phyloP scores from a whole-genome alignment of 2,329 filamentous ascomycete genomes.

The Aspergillus chevalieri region DNA sequence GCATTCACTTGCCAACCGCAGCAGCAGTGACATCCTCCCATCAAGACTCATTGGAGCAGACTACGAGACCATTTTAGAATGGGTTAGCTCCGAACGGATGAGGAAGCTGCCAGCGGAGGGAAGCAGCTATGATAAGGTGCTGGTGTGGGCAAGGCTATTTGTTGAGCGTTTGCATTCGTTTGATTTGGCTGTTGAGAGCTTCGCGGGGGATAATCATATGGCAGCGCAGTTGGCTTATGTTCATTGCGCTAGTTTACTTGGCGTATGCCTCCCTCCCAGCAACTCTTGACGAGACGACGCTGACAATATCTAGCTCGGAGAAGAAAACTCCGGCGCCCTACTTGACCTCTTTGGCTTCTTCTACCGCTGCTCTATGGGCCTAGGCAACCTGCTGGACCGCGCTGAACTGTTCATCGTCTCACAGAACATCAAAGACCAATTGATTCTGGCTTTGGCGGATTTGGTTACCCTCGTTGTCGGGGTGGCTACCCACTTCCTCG shows the following conservation, averaged over 20 bases:
- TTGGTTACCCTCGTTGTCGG: conserved; percentile 25
- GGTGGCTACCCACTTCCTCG: conserved; percentile 34
- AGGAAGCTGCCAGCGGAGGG: conserved; percentile 35
- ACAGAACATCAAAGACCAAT: conserved; percentile 44
- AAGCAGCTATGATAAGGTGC: conserved; percentile 37
- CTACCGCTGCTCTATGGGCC: conserved; percentile 41
- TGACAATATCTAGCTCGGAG: conserved; percentile 36
- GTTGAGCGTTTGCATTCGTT: conserved; percentile 34
- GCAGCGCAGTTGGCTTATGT: conserved; percentile 47
- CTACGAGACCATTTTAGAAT: conserved; percentile 19
- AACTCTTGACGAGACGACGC: neutral
- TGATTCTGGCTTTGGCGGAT: conserved; percentile 35
- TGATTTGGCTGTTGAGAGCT: conserved; percentile 29
- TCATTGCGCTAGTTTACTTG: conserved; percentile 43
- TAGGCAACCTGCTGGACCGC: conserved; percentile 42
- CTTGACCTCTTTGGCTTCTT: conserved; percentile 49
- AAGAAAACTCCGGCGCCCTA: conserved; percentile 43
- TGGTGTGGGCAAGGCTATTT: conserved; percentile 36
- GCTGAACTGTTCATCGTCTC: conserved; percentile 43
- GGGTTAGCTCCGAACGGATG: conserved; percentile 36
- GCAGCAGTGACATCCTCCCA: conserved; percentile 8
- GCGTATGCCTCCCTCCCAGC: conserved; percentile 31
- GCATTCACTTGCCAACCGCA: conserved; percentile 9
- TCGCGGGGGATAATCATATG: conserved; percentile 31
- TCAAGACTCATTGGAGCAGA: conserved; percentile 7